A percentile compares a stretch with the other conserved stretches of the same genome.
These are phyloP conservation scores for Corynespora cassiicola DNA, from an alignment of 2,329 filamentous ascomycete species.

Conservation along the genomic window DNA sequence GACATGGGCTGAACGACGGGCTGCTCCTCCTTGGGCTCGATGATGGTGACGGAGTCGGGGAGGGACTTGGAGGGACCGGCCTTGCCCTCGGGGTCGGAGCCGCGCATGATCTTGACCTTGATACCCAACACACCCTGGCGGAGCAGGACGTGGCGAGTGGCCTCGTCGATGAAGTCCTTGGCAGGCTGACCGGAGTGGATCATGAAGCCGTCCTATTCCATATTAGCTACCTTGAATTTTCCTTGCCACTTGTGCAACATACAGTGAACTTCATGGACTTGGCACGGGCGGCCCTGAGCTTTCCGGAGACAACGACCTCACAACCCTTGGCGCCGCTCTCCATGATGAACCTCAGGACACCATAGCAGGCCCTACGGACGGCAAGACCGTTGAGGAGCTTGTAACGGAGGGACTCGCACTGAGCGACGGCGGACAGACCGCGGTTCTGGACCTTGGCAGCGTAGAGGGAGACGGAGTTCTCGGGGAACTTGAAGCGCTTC, in stretches of 20 bases:
- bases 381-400: conserved; percentile 99
- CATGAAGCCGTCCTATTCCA: conserved; percentile 89
- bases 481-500: conserved; percentile 99
- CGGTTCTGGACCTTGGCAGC: conserved; percentile 99
- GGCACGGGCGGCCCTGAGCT: conserved; percentile 97
- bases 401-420: conserved; percentile 99
- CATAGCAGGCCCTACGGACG: conserved; percentile 98
- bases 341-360: conserved; percentile 99
- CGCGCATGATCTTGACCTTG: conserved; percentile 99
- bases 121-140: conserved; percentile 99
- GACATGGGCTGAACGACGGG: conserved; percentile 92
- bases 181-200: conserved; percentile 99
- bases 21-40: conserved; percentile 99
- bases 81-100: conserved; percentile 99
- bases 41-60: conserved; percentile 98
- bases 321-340: conserved; percentile 99
- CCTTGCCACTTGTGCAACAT: conserved; percentile 41
- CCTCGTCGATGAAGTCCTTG: conserved; percentile 99
- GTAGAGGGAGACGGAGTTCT: conserved; percentile 99
- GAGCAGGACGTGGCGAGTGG: conserved; percentile 98
- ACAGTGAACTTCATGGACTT: conserved; percentile 99
- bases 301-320: conserved; percentile 98
- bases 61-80: conserved; percentile 95
- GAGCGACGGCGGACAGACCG: conserved; percentile 98
- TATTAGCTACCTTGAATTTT: conserved; percentile 33